These are phyloP conservation scores for Podila epicladia DNA, from an alignment of 192 early-diverging fungal species.

Conservation along the genomic window DNA sequence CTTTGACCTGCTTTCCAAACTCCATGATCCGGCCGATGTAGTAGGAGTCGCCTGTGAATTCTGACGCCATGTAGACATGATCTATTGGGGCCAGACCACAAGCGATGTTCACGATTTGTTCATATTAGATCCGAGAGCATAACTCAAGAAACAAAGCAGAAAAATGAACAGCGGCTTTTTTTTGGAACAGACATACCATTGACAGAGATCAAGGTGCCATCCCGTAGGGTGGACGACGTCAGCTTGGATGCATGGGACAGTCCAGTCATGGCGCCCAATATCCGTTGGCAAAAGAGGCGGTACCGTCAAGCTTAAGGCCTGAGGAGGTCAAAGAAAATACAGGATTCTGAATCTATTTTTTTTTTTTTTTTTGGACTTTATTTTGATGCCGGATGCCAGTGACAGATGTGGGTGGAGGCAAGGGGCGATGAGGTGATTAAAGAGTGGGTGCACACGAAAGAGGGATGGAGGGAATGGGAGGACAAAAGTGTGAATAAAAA, in stretches of 20 bases:
- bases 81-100: conserved; percentile 54
- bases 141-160: background rate
- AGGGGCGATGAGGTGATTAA: too few species aligned
- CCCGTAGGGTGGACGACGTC: conserved; percentile 22
- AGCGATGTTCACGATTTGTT: background rate
- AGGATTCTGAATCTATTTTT: too few species aligned
- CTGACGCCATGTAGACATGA: conserved; percentile 79
- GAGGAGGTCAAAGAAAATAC: too few species aligned
- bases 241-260: conserved; percentile 11
- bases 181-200: conserved; percentile 21
- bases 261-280: conserved; percentile 24
- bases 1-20: conserved; percentile 67
- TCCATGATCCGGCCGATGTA: conserved; percentile 86
- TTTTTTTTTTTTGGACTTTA: too few species aligned
- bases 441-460: too few species aligned
- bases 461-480: too few species aligned
- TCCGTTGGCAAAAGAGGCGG: too few species aligned
- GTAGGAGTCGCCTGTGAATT: conserved; percentile 76
- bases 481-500: too few species aligned
- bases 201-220: conserved; percentile 36
- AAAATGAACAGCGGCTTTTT: background rate
- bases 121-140: background rate
- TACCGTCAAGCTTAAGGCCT: too few species aligned
- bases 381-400: too few species aligned
- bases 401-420: too few species aligned